These are phyloP conservation scores for Gracilaria domingensis DNA, from an alignment of 23 red algal species.

Conservation along the genomic window DNA sequence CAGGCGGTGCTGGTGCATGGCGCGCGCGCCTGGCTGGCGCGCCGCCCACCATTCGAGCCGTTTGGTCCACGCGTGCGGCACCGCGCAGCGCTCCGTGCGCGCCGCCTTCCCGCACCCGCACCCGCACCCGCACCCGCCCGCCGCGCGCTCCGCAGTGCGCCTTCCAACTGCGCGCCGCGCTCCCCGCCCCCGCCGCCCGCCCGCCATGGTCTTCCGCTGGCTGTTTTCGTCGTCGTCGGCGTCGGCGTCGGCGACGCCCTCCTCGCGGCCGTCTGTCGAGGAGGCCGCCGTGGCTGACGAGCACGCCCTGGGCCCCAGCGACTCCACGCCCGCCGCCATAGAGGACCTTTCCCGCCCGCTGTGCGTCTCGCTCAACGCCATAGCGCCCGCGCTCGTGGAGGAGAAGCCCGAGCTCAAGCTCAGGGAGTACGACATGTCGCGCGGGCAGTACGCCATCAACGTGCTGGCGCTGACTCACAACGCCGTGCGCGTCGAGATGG, in stretches of 20 bases:
- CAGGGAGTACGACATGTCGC: constrained; percentile 55
- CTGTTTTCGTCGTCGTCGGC: constrained; percentile 29
- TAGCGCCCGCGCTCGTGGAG: constrained; percentile 45
- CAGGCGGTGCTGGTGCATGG: background rate
- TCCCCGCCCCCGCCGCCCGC: background rate
- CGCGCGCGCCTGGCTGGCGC: too few species aligned
- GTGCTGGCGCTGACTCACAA: constrained; percentile 70
- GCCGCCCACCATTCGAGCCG: background rate
- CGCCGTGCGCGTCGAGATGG: constrained; percentile 73
- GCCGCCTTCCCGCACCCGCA: background rate
- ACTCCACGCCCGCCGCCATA: constrained; percentile 54
- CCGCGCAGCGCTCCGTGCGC: background rate
- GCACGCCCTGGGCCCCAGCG: constrained; percentile 35
- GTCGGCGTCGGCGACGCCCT: background rate
- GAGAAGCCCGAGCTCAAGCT: constrained; percentile 57
- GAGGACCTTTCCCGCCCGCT: constrained; percentile 39
- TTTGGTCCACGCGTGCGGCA: background rate
- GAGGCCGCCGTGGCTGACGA: constrained; percentile 20
- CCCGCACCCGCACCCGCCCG: background rate
- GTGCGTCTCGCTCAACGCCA: constrained; percentile 50
- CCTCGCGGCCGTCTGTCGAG: background rate
- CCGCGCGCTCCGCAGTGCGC: background rate
- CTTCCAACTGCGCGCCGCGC: too few species aligned
- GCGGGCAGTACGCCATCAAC: constrained; percentile 57
- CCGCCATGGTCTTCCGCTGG: constrained; percentile 74